These are phyloP conservation scores for Cyclotella atomus DNA, from an alignment of 108 stramenopile species.

Conservation along the genomic window DNA sequence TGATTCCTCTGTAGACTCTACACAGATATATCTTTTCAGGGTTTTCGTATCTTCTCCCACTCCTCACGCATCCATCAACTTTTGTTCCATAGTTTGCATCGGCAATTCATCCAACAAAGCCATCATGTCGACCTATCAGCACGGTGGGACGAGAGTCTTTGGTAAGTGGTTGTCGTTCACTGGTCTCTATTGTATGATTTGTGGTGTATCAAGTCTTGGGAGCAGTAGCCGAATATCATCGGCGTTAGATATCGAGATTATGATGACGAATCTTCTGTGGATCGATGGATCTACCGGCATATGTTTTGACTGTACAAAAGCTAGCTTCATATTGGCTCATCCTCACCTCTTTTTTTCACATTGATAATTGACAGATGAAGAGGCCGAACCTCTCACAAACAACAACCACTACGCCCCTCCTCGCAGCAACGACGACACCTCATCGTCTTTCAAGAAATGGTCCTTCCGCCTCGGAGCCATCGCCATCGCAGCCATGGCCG, in stretches of 20 bases:
- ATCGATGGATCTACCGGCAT: neutral
- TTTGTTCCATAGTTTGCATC: neutral
- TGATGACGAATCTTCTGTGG: too few species aligned
- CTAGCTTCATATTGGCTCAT: neutral
- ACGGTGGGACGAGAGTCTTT: slow-evolving; percentile 8
- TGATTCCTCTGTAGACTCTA: too few species aligned
- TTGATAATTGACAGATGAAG: slow-evolving; percentile 18
- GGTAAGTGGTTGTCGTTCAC: neutral
- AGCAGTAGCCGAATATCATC: too few species aligned
- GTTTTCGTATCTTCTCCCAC: neutral
- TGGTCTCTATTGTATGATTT: neutral
- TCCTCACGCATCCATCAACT: neutral
- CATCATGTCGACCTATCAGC: slow-evolving; percentile 29
- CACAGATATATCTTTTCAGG: too few species aligned
- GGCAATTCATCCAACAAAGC: neutral
- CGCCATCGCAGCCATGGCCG: slow-evolving; percentile 9
- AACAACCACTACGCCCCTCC: neutral
- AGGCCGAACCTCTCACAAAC: slow-evolving; percentile 43
- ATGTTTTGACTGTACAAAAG: neutral
- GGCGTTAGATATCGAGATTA: too few species aligned
- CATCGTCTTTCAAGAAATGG: slow-evolving; percentile 19
- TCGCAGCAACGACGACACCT: neutral
- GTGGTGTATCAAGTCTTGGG: too few species aligned
- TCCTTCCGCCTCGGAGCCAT: slow-evolving; percentile 1
- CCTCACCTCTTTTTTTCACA: neutral